These are phyloP conservation scores for Pugionium cornutum DNA, from an alignment of 345 rosid genomes.

Conservation along the genomic window DNA sequence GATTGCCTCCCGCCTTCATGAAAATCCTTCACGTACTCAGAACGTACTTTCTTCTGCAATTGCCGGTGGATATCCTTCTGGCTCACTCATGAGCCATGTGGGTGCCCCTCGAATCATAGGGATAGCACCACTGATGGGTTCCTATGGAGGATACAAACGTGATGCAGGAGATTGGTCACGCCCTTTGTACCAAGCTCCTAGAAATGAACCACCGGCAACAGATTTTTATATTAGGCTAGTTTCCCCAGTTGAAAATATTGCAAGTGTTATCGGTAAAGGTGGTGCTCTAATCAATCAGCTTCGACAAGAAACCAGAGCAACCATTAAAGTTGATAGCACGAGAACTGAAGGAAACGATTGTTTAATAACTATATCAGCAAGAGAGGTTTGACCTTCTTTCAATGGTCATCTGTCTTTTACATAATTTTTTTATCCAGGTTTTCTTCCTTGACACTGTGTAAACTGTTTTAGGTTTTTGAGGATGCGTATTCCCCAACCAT, in stretches of 20 bases:
- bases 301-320: slow-evolving; percentile 86
- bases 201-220: slow-evolving; percentile 70
- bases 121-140: slow-evolving; percentile 69
- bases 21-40: slow-evolving; percentile 88
- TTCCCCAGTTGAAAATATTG: slow-evolving; percentile 79
- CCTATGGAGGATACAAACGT: slow-evolving; percentile 81
- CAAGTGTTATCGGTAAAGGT: slow-evolving; percentile 95
- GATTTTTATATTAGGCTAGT: slow-evolving; percentile 82
- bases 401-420: not conserved
- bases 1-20: slow-evolving; percentile 84
- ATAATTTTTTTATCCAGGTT: slow-evolving; percentile 16
- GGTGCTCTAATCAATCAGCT: slow-evolving; percentile 89
- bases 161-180: slow-evolving; percentile 83
- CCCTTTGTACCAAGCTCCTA: slow-evolving; percentile 72
- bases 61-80: slow-evolving; percentile 54
- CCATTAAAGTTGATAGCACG: slow-evolving; percentile 87
- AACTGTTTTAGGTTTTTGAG: slow-evolving; percentile 62
- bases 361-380: slow-evolving; percentile 76
- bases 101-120: slow-evolving; percentile 74
- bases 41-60: slow-evolving; percentile 72
- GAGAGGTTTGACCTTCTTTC: slow-evolving; percentile 63
- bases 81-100: slow-evolving; percentile 62
- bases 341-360: slow-evolving; percentile 86
- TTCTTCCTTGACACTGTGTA: slow-evolving; percentile 17
- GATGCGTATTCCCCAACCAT: slow-evolving; percentile 80